These are phyloP conservation scores for Penicillium sp. DNA, from an alignment of 2,329 filamentous ascomycete genomes.

Conservation along the genomic window DNA sequence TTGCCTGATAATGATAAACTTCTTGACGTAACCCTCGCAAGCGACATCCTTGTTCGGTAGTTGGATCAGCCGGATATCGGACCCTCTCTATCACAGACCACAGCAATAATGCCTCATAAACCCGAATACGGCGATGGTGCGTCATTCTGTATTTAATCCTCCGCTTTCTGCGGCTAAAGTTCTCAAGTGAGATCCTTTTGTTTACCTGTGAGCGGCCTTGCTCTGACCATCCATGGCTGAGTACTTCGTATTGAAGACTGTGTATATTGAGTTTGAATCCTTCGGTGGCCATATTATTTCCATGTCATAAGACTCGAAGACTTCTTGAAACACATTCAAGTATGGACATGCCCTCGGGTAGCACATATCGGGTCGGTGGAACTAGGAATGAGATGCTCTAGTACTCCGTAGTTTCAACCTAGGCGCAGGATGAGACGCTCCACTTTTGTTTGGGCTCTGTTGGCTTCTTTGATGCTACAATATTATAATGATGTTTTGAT, in stretches of 20 bases:
- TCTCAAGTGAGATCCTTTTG: no score
- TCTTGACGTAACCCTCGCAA: conserved; percentile 6
- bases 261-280: no score
- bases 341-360: no score
- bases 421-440: conserved; percentile 13
- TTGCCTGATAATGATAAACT: no score
- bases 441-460: conserved; percentile 11
- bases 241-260: no score
- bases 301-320: no score
- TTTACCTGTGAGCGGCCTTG: no score
- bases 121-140: conserved; percentile 1
- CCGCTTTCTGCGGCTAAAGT: conserved; percentile 11
- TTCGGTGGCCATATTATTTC: no score
- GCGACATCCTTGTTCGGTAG: not conserved
- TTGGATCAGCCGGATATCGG: not conserved
- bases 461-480: not conserved
- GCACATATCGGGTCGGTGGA: conserved; percentile 14
- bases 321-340: no score
- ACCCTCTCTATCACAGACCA: conserved; percentile 1
- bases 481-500: no score
- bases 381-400: conserved; percentile 16
- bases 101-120: conserved; percentile 1
- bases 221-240: no score
- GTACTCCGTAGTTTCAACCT: conserved; percentile 14
- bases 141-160: not conserved